These are phyloP conservation scores for Pichia norvegensis DNA, from an alignment of 1,139 yeast species.

Conservation along the genomic window DNA sequence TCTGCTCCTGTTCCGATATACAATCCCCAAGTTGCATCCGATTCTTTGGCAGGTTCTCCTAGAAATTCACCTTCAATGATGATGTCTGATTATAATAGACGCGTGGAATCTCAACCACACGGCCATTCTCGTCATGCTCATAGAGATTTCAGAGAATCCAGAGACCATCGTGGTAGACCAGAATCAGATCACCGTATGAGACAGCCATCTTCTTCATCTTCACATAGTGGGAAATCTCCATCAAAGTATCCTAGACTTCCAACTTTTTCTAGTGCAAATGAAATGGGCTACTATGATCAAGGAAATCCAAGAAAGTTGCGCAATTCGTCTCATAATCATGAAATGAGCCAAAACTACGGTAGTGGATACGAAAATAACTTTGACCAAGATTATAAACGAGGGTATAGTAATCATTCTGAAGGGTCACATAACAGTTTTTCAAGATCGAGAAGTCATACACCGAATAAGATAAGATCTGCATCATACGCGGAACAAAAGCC, in stretches of 20 bases:
- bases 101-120: background rate
- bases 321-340: background rate
- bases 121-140: background rate
- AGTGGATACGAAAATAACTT: background rate
- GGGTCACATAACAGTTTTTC: no score
- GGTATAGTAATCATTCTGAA: background rate
- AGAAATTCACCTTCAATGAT: background rate
- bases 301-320: background rate
- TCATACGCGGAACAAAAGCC: background rate
- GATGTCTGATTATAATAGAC: background rate
- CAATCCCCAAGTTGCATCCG: background rate
- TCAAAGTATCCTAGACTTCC: background rate
- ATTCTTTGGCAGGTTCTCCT: background rate
- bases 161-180: background rate
- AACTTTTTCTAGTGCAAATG: background rate
- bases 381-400: background rate
- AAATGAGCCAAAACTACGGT: background rate
- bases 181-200: background rate
- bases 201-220: background rate
- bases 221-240: conserved; percentile 4
- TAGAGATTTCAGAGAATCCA: background rate
- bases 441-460: background rate
- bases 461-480: background rate
- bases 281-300: background rate
- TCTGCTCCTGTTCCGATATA: background rate